These are phyloP conservation scores for Botrytis tulipae DNA, from an alignment of 2,329 filamentous ascomycete species.

Conservation along the genomic window DNA sequence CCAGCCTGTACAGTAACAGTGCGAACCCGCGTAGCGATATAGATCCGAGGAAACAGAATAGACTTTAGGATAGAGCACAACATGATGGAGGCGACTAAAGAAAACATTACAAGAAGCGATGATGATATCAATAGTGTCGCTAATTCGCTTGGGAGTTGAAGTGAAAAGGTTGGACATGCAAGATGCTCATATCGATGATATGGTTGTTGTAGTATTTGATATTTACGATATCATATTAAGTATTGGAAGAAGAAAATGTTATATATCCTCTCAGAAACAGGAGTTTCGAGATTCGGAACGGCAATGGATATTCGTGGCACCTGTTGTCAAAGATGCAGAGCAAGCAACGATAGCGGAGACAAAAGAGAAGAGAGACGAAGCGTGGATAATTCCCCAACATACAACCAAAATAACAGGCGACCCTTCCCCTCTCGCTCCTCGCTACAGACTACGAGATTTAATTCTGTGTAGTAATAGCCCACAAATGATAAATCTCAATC, in stretches of 20 bases:
- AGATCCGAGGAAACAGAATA: neutral
- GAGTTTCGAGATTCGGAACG: neutral
- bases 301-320: neutral
- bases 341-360: rapidly evolving
- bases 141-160: neutral
- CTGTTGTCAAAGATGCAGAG: neutral
- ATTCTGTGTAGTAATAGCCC: neutral
- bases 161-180: neutral
- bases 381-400: neutral
- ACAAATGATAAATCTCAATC: neutral
- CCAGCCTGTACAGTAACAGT: neutral
- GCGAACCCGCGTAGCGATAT: neutral
- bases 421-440: neutral
- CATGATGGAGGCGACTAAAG: neutral
- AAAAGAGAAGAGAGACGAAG: neutral
- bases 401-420: neutral
- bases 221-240: neutral
- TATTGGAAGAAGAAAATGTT: neutral
- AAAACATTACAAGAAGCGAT: neutral
- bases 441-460: neutral
- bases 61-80: neutral
- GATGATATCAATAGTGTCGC: neutral
- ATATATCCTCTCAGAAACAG: neutral
- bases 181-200: neutral
- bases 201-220: neutral